phyloP scores from a whole-genome alignment of 2,329 filamentous ascomycete species.

The Stagonosporopsis rhizophila region DNA sequence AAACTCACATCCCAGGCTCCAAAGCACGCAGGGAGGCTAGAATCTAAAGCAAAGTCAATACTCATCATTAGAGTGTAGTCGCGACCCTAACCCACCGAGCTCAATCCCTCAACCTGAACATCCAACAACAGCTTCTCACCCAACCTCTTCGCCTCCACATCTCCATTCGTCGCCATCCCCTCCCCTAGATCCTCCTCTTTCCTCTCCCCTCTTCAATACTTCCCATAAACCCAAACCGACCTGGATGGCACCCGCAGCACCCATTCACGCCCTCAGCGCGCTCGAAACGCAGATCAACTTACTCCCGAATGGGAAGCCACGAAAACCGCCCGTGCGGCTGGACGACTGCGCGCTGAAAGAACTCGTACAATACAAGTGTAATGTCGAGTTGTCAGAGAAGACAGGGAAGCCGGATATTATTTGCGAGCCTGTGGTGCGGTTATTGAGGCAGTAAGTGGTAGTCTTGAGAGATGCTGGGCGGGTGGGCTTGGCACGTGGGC shows the following conservation, averaged over 20 bases:
- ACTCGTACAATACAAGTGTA: constrained; percentile 69
- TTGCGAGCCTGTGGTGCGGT: constrained; percentile 64
- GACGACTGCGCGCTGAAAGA: constrained; percentile 64
- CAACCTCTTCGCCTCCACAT: constrained; percentile 52
- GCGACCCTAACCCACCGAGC: constrained; percentile 28
- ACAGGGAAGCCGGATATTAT: constrained; percentile 53
- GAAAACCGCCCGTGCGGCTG: constrained; percentile 62
- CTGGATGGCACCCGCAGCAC: constrained; percentile 64
- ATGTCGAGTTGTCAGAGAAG: constrained; percentile 54
- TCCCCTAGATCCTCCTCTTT: constrained; percentile 5
- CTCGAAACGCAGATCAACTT: constrained; percentile 61
- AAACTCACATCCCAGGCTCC: constrained; percentile 2
- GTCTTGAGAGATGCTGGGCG: constrained; percentile 7
- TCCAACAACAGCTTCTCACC: constrained; percentile 60
- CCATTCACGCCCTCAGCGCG: constrained; percentile 60
- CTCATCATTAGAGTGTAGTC: neutral
- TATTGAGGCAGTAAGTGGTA: constrained; percentile 63
- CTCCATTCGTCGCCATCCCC: constrained; percentile 26
- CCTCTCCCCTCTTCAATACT: constrained; percentile 2
- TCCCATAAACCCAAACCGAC: constrained; percentile 1
- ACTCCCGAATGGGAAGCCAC: constrained; percentile 58
- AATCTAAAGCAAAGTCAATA: constrained; percentile 40
- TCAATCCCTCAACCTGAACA: constrained; percentile 42
- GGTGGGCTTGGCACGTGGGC: constrained; percentile 26
- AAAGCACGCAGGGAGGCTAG: constrained; percentile 48